Base-by-base conservation (phyloP, 495 filamentous ascomycete species). In the Cercophora newfieldiana region DNA sequence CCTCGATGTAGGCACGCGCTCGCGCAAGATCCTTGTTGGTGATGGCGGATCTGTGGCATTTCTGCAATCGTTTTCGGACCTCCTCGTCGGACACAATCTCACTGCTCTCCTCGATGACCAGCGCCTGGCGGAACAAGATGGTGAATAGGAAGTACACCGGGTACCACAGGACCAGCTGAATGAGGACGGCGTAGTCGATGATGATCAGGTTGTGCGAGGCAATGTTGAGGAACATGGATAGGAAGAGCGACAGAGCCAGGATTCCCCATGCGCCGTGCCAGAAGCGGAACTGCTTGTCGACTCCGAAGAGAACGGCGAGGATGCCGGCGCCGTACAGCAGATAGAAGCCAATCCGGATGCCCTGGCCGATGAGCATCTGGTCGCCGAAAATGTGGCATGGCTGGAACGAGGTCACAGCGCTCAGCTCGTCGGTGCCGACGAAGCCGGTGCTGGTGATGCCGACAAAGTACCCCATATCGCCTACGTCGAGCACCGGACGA, bases 321-420 rank as follows among this genome's bases (percentile, higher is more conserved):
- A 74, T 74, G 61, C 71, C 73, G 18, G 73, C 68, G 8, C 47
- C 59, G 58, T 75, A 75, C 12, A 74, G 62, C 16, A 75, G 64
- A 63, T 75, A 75, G 71, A 75, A 75, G 61, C 71, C 71, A 50
- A 71, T 25, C 12, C 73, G 68, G 25, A 75, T 72, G 59, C 73
- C 73, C 30, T 62, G 49, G 47, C 73, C 73, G 63, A 74, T 73
- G 51, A 75, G 71, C 69, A 71, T 73, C 68, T 73, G 71, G 68
- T 75, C 71, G 37, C 73, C 73, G 29, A 75, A 75, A 54, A 74
- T 72, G 57, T 75, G 73, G 31, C 73, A 75, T 49, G 73, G 73
- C 55, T 58, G 58, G 66, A 63, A 75, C 7, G 71, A 74, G 31
- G 71, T 71, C 21, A 72, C 73, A 44, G 71, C 73, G 63, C 63